These are phyloP conservation scores for Ziziphus jujuba DNA, from an alignment of 306 rosid genomes.

Conservation along the genomic window DNA sequence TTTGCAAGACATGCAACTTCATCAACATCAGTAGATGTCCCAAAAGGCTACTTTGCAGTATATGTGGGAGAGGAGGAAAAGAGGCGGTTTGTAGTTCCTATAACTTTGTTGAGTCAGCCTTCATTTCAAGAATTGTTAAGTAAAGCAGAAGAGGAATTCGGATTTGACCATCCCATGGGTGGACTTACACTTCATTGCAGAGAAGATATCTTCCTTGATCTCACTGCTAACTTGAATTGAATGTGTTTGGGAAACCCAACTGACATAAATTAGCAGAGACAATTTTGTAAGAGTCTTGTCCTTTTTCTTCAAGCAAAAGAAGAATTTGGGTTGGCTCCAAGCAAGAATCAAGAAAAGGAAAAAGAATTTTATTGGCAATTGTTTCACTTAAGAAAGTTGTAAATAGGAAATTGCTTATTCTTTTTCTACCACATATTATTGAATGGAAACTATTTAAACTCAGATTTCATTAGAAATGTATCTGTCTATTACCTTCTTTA, in stretches of 20 bases:
- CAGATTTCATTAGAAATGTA: too few relatives aligned
- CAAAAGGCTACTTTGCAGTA: slow-evolving; percentile 40
- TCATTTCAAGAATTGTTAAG: slow-evolving; percentile 16
- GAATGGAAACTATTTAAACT: too few relatives aligned
- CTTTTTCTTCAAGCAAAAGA: not conserved
- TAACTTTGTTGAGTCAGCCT: slow-evolving; percentile 17
- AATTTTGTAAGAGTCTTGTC: not conserved
- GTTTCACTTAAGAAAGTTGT: too few relatives aligned
- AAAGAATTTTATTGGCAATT: too few relatives aligned
- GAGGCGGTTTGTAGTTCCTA: slow-evolving; percentile 40
- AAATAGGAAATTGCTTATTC: too few relatives aligned
- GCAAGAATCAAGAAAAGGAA: too few relatives aligned
- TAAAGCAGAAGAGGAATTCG: not conserved
- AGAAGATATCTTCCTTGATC: not conserved
- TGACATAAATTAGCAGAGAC: not conserved
- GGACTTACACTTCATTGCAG: not conserved
- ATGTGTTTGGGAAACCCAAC: not conserved
- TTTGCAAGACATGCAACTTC: slow-evolving; percentile 1
- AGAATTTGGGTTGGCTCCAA: not conserved
- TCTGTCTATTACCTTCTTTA: too few relatives aligned
- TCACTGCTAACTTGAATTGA: not conserved
- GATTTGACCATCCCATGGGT: slow-evolving; percentile 4
- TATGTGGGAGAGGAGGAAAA: slow-evolving; percentile 42
- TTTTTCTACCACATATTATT: too few relatives aligned
- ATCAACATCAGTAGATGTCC: slow-evolving; percentile 19